Conservation (phyloP, 306 rosid genomes). For the Vicia villosa region DNA sequence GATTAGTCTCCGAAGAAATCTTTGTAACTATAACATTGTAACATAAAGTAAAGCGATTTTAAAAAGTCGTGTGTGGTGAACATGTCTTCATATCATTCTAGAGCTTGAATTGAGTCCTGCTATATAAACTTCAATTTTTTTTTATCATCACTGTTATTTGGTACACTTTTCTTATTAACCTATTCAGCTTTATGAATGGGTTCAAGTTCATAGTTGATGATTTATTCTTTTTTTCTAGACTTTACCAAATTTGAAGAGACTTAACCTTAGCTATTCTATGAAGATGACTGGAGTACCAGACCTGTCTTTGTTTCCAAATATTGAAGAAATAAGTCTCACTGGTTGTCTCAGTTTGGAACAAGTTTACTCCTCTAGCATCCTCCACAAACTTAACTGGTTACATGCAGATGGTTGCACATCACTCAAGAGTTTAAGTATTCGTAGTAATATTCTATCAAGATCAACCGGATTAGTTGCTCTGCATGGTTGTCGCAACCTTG, state of each 20-base stretch:
- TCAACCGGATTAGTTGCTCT: slow-evolving; percentile 31
- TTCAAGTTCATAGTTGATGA: neutral
- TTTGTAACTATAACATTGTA: too few species aligned
- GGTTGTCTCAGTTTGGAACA: neutral
- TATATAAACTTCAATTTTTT: too few species aligned
- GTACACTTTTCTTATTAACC: too few species aligned
- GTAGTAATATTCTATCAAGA: slow-evolving; percentile 24
- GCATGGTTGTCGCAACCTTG: neutral
- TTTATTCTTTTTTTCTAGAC: slow-evolving; percentile 3
- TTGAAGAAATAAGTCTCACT: slow-evolving; percentile 38
- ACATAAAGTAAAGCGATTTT: too few species aligned
- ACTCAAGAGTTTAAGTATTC: slow-evolving; percentile 15
- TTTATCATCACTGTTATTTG: too few species aligned
- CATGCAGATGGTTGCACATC: neutral
- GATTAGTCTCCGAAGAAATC: too few species aligned
- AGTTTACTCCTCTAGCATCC: slow-evolving; percentile 35
- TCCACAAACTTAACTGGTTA: slow-evolving; percentile 34
- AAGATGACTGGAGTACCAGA: slow-evolving; percentile 22
- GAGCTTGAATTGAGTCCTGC: too few species aligned
- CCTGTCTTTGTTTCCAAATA: slow-evolving; percentile 23
- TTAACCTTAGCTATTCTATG: slow-evolving; percentile 8
- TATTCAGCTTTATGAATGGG: neutral
- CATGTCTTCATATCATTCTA: too few species aligned
- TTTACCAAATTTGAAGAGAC: slow-evolving; percentile 37
- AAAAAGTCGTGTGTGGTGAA: too few species aligned